These are phyloP conservation scores for Flaveria floridana DNA, from an alignment of 140 eudicot genomes.

Conservation along the genomic window DNA sequence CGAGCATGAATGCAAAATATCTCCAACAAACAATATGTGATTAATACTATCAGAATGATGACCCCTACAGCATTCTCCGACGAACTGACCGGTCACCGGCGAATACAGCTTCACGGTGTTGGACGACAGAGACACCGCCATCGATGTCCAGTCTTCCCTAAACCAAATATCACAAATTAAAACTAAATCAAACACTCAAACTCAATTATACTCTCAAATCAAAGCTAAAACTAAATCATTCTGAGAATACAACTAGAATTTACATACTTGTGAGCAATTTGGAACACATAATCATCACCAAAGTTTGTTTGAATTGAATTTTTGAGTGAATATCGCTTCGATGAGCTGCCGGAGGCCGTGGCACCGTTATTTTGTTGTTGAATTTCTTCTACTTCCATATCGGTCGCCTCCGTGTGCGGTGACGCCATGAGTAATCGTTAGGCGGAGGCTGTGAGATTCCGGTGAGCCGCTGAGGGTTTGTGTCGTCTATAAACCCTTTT, in stretches of 20 bases:
- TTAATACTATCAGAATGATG: constrained; percentile 57
- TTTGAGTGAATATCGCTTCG: constrained; percentile 59
- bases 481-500: not conserved
- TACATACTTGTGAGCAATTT: constrained; percentile 66
- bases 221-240: not conserved
- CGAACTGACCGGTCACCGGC: constrained; percentile 66
- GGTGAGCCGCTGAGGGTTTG: constrained; percentile 39
- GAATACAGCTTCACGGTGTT: constrained; percentile 82
- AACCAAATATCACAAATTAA: constrained; percentile 2
- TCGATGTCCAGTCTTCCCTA: constrained; percentile 88
- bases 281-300: constrained; percentile 92
- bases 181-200: constrained; percentile 9
- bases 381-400: constrained; percentile 54
- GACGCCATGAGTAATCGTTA: constrained; percentile 8
- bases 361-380: not conserved
- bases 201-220: not conserved
- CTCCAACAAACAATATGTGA: constrained; percentile 49
- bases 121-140: constrained; percentile 91
- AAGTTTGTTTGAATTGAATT: constrained; percentile 87
- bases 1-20: constrained; percentile 65
- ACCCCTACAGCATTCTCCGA: constrained; percentile 67
- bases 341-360: constrained; percentile 16
- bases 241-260: not conserved
- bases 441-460: constrained; percentile 20
- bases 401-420: constrained; percentile 53